A percentile compares a stretch with the other conserved stretches of the same genome.
phyloP scores from a whole-genome alignment of 2,329 filamentous ascomycete species.

The Diplodia seriata region DNA sequence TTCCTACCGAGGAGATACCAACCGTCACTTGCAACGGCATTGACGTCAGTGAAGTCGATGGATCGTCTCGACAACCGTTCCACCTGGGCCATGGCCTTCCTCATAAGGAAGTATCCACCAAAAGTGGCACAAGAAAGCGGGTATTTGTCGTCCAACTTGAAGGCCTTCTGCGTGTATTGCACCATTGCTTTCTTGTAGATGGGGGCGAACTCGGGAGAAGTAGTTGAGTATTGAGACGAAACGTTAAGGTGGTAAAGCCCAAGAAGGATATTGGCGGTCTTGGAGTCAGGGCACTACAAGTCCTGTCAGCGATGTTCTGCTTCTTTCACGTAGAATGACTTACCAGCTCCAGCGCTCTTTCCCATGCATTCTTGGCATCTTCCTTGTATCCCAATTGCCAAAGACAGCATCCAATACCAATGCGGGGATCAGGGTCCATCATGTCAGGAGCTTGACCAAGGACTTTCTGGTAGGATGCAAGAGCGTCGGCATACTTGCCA shows the following conservation, averaged over 20 bases:
- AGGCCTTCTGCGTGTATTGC: constrained; percentile 90
- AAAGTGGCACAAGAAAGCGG: constrained; percentile 91
- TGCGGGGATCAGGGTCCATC: constrained; percentile 90
- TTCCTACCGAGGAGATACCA: constrained; percentile 95
- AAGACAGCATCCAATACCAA: constrained; percentile 95
- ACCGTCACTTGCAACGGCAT: constrained; percentile 94
- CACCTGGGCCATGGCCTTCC: constrained; percentile 80
- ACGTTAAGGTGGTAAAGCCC: constrained; percentile 89
- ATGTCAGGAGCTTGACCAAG: constrained; percentile 85
- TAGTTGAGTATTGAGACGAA: constrained; percentile 81
- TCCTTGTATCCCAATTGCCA: constrained; percentile 97
- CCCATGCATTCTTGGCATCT: constrained; percentile 89
- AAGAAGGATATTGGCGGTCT: constrained; percentile 87
- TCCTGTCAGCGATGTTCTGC: constrained; percentile 17
- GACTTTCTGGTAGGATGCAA: constrained; percentile 86
- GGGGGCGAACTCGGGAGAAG: constrained; percentile 81
- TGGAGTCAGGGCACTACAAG: constrained; percentile 73
- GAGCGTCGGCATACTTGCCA: constrained; percentile 82
- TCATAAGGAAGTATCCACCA: constrained; percentile 84
- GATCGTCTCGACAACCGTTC: constrained; percentile 89
- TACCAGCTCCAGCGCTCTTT: constrained; percentile 80
- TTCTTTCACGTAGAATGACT: constrained; percentile 36
- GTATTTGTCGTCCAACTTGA: constrained; percentile 90
- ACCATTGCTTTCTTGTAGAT: constrained; percentile 95
- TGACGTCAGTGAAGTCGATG: constrained; percentile 94